Evolutionary conservation across 208 protist genomes (phyloP).

Genomic region (Polymyxa betae): DNA sequence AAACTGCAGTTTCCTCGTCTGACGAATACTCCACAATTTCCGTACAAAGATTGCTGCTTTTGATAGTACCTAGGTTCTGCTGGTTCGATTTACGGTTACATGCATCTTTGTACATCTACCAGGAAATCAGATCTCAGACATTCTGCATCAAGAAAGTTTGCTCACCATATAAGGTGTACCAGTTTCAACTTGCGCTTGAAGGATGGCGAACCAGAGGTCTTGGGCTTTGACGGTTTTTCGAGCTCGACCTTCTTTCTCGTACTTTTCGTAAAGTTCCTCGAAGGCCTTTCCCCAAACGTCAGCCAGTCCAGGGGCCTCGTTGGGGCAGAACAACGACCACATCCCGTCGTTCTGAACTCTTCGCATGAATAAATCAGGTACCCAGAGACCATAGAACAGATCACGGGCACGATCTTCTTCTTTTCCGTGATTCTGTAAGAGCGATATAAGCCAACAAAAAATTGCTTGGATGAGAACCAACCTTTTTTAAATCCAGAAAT

Average conservation of each 20-base stretch:
- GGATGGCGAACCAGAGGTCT: conserved; percentile 97
- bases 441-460: not conserved
- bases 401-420: conserved; percentile 92
- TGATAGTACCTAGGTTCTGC: conserved; percentile 98
- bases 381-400: conserved; percentile 98
- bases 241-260: conserved; percentile 86
- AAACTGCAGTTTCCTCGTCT: conserved; percentile 94
- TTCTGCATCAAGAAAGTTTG: not conserved
- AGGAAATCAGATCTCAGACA: not conserved
- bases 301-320: conserved; percentile 88
- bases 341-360: conserved; percentile 87
- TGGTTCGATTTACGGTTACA: conserved; percentile 98
- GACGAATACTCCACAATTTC: conserved; percentile 98
- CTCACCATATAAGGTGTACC: conserved; percentile 60
- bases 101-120: conserved; percentile 80
- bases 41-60: conserved; percentile 97
- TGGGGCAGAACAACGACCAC: conserved; percentile 97
- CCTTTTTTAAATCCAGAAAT: conserved; percentile 75
- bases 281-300: conserved; percentile 94
- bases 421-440: conserved; percentile 82
- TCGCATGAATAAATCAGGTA: conserved; percentile 99
- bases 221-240: conserved; percentile 88
- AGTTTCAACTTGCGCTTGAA: conserved; percentile 98
- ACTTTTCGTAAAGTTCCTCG: conserved; percentile 86
- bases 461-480: not conserved